Percentiles rank a stretch among this genome's conserved stretches.
Evolutionary conservation across 2,329 filamentous ascomycete genomes (phyloP).

Genomic region (Aspergillus pseudoviridinutans): DNA sequence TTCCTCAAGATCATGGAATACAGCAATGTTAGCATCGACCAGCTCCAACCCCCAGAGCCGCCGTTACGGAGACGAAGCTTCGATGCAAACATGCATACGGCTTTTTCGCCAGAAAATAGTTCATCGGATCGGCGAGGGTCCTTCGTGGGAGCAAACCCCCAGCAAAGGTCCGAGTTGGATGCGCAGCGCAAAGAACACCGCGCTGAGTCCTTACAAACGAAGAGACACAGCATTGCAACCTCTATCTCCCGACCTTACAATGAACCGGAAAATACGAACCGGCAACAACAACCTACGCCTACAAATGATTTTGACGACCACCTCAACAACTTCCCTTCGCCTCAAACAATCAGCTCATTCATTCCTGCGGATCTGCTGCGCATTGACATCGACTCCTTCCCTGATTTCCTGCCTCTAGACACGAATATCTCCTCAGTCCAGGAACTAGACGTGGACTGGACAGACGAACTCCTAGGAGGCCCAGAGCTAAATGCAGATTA

Average conservation of each 20-base stretch:
- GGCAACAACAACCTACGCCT: slow-evolving; percentile 13
- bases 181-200: neutral
- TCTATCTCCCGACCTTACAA: neutral
- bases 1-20: slow-evolving; percentile 32
- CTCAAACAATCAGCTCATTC: slow-evolving; percentile 13
- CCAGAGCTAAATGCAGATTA: slow-evolving; percentile 14
- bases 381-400: slow-evolving; percentile 23
- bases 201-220: neutral
- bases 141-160: slow-evolving; percentile 1
- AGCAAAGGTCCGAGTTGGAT: neutral
- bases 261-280: neutral
- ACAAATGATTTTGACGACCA: slow-evolving; percentile 24
- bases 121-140: slow-evolving; percentile 10
- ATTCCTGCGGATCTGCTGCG: slow-evolving; percentile 16
- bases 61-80: slow-evolving; percentile 11
- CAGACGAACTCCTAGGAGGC: slow-evolving; percentile 26
- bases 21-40: slow-evolving; percentile 11
- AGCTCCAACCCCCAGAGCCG: slow-evolving; percentile 2
- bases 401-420: slow-evolving; percentile 10
- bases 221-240: slow-evolving; percentile 1
- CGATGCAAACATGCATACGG: slow-evolving; percentile 10
- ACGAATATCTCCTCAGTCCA: slow-evolving; percentile 6
- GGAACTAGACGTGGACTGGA: slow-evolving; percentile 29
- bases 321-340: slow-evolving; percentile 8
- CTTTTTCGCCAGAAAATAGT: slow-evolving; percentile 3